Percentiles rank a stretch among this genome's conserved stretches.
Conservation (phyloP, 2,329 filamentous ascomycete species). For the Botryotinia calthae region DNA sequence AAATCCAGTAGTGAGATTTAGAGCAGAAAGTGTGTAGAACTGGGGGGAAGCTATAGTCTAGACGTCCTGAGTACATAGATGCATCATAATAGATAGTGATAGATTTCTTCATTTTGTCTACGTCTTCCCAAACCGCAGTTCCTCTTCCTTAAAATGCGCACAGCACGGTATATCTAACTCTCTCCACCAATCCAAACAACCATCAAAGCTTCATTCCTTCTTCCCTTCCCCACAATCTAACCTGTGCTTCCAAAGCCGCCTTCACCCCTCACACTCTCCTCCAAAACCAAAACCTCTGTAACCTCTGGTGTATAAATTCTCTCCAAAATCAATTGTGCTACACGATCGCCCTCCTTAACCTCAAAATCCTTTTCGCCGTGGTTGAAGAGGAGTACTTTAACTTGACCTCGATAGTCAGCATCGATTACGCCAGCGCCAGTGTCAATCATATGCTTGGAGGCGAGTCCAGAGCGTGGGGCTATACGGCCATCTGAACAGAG, state of each 20-base stretch:
- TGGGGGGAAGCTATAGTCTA: background rate
- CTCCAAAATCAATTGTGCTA: constrained; percentile 93
- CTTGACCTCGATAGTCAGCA: constrained; percentile 90
- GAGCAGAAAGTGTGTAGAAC: constrained; percentile 49
- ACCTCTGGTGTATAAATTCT: constrained; percentile 92
- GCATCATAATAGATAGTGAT: constrained; percentile 2
- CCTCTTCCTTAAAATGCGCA: background rate
- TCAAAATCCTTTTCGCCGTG: constrained; percentile 77
- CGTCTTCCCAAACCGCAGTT: background rate
- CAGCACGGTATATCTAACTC: background rate
- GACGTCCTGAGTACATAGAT: background rate
- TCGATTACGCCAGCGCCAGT: constrained; percentile 96
- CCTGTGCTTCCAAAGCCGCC: constrained; percentile 93
- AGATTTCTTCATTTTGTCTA: constrained; percentile 3
- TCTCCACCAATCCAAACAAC: background rate
- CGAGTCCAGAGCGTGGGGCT: constrained; percentile 86
- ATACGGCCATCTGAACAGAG: constrained; percentile 74
- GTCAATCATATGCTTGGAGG: constrained; percentile 93
- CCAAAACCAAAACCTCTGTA: constrained; percentile 81
- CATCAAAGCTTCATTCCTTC: background rate
- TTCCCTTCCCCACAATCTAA: constrained; percentile 19
- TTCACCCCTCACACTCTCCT: constrained; percentile 84
- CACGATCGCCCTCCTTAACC: constrained; percentile 80
- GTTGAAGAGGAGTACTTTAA: constrained; percentile 96
- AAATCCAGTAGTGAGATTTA: constrained; percentile 62